These are phyloP conservation scores for Murraya koenigii DNA, from an alignment of 345 rosid genomes.

Conservation along the genomic window DNA sequence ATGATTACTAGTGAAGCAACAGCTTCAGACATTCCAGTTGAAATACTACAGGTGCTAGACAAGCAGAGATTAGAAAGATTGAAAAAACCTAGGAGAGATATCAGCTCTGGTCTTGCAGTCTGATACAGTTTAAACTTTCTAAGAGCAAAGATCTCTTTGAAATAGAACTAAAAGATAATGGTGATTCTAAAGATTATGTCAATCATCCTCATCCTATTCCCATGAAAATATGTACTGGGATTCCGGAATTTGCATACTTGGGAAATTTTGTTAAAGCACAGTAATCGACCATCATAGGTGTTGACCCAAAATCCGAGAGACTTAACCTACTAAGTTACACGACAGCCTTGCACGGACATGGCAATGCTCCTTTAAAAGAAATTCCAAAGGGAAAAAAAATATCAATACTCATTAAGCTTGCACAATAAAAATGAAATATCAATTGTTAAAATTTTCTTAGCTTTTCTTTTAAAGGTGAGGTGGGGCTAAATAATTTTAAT, in stretches of 20 bases:
- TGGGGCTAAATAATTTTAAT: background rate
- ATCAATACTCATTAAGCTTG: too few relatives aligned
- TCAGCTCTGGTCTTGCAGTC: too few relatives aligned
- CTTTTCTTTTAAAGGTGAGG: background rate
- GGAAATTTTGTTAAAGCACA: background rate
- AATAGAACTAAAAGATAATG: too few relatives aligned
- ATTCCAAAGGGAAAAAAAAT: too few relatives aligned
- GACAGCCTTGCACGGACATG: too few relatives aligned
- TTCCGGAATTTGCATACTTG: background rate
- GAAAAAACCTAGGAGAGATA: too few relatives aligned
- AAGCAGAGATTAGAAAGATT: too few relatives aligned
- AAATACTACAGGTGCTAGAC: too few relatives aligned
- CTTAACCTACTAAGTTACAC: too few relatives aligned
- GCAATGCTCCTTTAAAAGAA: too few relatives aligned
- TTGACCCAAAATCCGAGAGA: background rate
- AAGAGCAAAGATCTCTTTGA: too few relatives aligned
- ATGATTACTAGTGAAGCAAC: background rate
- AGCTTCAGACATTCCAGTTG: background rate
- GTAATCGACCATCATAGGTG: background rate
- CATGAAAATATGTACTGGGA: background rate
- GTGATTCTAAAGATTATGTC: background rate
- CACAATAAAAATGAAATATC: background rate
- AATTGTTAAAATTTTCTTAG: background rate
- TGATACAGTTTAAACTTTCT: too few relatives aligned
- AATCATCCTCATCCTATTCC: background rate